Evolutionary conservation across 306 rosid species (phyloP), one percentile per base, ranked within the genome.

Genomic region (Hippophae rhamnoides): DNA sequence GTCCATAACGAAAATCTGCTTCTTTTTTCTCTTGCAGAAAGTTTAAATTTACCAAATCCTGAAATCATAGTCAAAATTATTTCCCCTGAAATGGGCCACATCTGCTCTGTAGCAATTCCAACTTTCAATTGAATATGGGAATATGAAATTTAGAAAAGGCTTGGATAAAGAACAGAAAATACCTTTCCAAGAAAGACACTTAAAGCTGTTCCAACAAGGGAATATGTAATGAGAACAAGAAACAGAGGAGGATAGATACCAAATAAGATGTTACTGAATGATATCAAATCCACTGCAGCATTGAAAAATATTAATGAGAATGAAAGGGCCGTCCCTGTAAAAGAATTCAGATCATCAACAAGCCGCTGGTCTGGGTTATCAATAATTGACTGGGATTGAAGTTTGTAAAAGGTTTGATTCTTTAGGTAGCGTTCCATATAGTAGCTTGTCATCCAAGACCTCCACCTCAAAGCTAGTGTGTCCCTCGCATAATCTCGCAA

Each of bases 21-120:
- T 92, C 99, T 65, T 92, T 92, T 69, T 92, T 92, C 77, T 92
- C 99, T 92, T 92, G 99, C 82, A 92, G 73, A 78, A 92, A 92
- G 69, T 92, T 88, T 41, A 88, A 66, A 41, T 54, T 63, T 63
- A 92, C 99, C 93, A 92, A 77, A 46, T 83, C 99, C 99, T 88
- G 82, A 60, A 72, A 74, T 50, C 60, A 62, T 26, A 52, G 9
- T 46, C 10, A 27, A 62, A 47, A 61, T 52, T 52, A 25, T 42
- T 67, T 18, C 47, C 54, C 63, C 26, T 58, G 31, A 72, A 43
- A 27, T 11, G 54, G 70, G 71, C 31, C 26, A 23, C 40, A 27
- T 51, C 13, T 10, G 52, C 47, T 47, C 52, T 48, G 13, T 12
- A 63, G 60, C 63, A 57, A 60, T 42, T 18, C 23, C 23, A 18